These are phyloP conservation scores for Excoecaria cochinchinensis DNA, from an alignment of 345 rosid genomes.

Conservation along the genomic window DNA sequence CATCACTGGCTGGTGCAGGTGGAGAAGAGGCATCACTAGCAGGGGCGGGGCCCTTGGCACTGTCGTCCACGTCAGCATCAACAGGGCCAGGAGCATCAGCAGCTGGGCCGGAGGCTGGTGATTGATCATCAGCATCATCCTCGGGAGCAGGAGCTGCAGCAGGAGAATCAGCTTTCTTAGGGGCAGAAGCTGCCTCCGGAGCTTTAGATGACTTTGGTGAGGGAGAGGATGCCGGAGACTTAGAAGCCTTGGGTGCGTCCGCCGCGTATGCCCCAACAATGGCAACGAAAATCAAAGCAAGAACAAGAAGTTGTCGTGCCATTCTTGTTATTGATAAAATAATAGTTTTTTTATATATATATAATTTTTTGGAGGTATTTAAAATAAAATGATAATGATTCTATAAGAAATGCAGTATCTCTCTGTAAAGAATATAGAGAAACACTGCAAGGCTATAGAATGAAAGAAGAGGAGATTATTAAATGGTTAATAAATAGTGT, in stretches of 20 bases:
- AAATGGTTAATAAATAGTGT: slow-evolving; percentile 7
- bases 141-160: slow-evolving; percentile 8
- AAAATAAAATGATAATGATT: background rate
- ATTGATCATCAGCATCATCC: background rate
- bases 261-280: slow-evolving; percentile 31
- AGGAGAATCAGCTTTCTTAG: background rate
- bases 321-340: slow-evolving; percentile 7
- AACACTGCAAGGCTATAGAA: slow-evolving; percentile 27
- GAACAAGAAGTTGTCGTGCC: slow-evolving; percentile 28
- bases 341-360: too few species aligned
- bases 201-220: slow-evolving; percentile 3
- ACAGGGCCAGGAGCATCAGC: slow-evolving; percentile 2
- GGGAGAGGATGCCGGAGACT: slow-evolving; percentile 1
- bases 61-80: too few species aligned
- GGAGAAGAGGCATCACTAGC: slow-evolving; percentile 17
- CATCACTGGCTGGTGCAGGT: slow-evolving; percentile 18
- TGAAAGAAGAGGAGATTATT: background rate
- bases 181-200: background rate
- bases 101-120: background rate
- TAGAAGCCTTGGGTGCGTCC: slow-evolving; percentile 13
- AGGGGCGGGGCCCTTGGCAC: background rate
- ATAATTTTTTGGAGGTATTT: too few species aligned
- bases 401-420: slow-evolving; percentile 21
- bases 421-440: slow-evolving; percentile 21
- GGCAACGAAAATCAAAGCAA: slow-evolving; percentile 29